Conservation (phyloP, 495 filamentous ascomycete species). For the Podospora pseudoanserina region DNA sequence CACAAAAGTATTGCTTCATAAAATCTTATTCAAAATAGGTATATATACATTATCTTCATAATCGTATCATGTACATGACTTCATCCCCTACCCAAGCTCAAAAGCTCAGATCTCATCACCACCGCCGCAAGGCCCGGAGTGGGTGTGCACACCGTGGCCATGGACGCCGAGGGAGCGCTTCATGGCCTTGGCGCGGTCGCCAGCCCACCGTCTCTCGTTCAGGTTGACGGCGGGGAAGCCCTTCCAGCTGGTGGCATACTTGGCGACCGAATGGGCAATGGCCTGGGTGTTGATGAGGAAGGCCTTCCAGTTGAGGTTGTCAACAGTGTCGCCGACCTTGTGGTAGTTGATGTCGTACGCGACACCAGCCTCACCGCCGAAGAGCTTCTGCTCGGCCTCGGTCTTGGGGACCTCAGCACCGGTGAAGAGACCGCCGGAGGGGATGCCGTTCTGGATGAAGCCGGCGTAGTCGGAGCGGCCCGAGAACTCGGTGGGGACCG, state of each 20-base stretch:
- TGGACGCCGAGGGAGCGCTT: constrained; percentile 11
- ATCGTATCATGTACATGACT: neutral
- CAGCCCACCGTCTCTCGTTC: constrained; percentile 17
- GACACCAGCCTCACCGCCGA: constrained; percentile 59
- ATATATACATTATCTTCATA: constrained; percentile 1
- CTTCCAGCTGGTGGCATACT: constrained; percentile 52
- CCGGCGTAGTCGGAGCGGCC: constrained; percentile 68
- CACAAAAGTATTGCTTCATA: neutral
- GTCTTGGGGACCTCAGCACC: constrained; percentile 68
- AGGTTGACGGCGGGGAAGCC: constrained; percentile 26
- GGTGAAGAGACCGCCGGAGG: constrained; percentile 64
- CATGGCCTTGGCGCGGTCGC: constrained; percentile 15
- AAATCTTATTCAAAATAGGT: neutral
- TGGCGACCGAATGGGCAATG: constrained; percentile 62
- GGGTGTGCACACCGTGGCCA: constrained; percentile 9
- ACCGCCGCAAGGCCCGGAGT: constrained; percentile 22
- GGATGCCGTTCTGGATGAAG: constrained; percentile 61
- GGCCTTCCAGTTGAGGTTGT: constrained; percentile 57
- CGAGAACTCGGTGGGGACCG: constrained; percentile 53
- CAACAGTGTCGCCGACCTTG: constrained; percentile 51
- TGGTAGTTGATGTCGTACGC: constrained; percentile 65
- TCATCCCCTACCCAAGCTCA: neutral
- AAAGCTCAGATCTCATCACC: constrained; percentile 10
- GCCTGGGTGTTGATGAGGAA: constrained; percentile 59
- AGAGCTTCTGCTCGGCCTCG: constrained; percentile 50